Conservation (phyloP, 495 filamentous ascomycete species). For the Xylaria venustula region DNA sequence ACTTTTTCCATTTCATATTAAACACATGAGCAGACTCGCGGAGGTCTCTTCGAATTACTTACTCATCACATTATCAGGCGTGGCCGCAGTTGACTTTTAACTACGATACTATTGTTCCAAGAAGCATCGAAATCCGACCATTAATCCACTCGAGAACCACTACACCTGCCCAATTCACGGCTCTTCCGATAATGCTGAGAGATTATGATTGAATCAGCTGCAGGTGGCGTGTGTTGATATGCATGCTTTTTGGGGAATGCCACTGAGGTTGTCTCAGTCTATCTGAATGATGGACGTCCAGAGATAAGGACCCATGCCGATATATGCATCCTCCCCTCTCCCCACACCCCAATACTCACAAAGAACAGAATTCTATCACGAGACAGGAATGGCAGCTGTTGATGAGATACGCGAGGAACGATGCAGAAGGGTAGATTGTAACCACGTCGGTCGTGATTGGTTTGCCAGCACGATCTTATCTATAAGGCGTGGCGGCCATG, state of each 20-base stretch:
- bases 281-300: not conserved
- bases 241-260: not conserved
- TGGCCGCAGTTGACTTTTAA: too few relatives aligned
- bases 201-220: not conserved
- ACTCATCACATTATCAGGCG: too few relatives aligned
- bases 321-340: slow-evolving; percentile 4
- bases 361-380: not conserved
- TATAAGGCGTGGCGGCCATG: too few relatives aligned
- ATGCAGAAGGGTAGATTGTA: not conserved
- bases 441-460: not conserved
- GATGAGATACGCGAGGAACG: not conserved
- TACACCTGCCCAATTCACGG: slow-evolving; percentile 5
- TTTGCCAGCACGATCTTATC: not conserved
- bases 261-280: not conserved
- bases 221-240: not conserved
- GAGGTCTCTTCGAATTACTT: too few relatives aligned
- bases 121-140: too few relatives aligned
- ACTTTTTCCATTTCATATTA: too few relatives aligned
- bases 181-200: not conserved
- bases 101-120: too few relatives aligned
- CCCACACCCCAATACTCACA: not conserved
- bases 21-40: too few relatives aligned
- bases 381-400: not conserved
- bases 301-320: slow-evolving; percentile 10
- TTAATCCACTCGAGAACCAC: too few relatives aligned